phyloP scores from a whole-genome alignment of 176 grass and related monocot genomes.

The Phragmites australis region DNA sequence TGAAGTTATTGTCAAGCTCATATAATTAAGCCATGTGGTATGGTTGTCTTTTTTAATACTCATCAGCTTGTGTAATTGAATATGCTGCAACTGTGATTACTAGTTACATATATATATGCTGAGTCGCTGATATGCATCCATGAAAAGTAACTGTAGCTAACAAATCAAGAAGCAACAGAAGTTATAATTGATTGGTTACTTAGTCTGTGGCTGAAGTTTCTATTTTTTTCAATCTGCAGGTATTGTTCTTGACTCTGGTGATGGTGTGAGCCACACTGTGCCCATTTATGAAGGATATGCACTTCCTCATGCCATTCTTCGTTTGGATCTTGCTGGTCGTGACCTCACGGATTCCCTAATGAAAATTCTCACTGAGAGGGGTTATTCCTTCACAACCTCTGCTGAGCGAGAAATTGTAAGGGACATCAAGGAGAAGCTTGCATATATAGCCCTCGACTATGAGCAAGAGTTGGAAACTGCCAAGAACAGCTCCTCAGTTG shows the following conservation, averaged over 20 bases:
- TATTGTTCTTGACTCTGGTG: constrained; percentile 81
- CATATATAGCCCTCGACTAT: constrained; percentile 67
- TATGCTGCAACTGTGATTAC: no score
- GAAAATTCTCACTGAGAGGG: constrained; percentile 72
- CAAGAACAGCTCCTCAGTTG: constrained; percentile 71
- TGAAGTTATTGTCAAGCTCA: neutral
- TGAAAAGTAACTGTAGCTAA: neutral
- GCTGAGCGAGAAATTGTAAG: constrained; percentile 75
- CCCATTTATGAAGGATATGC: constrained; percentile 77
- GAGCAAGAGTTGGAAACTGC: constrained; percentile 74
- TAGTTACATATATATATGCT: no score
- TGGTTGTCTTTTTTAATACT: neutral
- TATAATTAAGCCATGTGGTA: neutral
- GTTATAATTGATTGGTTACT: neutral
- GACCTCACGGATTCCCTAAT: constrained; percentile 69
- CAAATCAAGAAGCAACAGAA: neutral
- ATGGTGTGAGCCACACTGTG: constrained; percentile 81
- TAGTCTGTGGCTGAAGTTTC: constrained; percentile 10
- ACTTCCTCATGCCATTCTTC: constrained; percentile 77
- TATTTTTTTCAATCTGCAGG: constrained; percentile 34
- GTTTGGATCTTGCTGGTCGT: constrained; percentile 67
- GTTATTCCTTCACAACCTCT: constrained; percentile 72
- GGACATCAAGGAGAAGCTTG: constrained; percentile 83
- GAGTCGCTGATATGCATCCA: neutral
- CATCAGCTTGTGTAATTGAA: no score